Conservation (phyloP, 768 basidiomycete species). For the Boletus sp. region DNA sequence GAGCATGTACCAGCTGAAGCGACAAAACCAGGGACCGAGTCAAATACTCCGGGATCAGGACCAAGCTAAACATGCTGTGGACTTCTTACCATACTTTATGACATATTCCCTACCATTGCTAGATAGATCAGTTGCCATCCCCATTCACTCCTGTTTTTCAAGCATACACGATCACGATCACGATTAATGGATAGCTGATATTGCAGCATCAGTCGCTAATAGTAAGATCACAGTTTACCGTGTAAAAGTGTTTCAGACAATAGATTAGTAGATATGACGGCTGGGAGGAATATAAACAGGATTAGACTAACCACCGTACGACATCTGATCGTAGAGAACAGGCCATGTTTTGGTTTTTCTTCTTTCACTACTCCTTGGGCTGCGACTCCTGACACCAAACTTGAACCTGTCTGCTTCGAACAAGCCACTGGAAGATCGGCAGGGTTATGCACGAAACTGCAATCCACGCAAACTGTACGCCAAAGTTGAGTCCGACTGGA, state of each 20-base stretch:
- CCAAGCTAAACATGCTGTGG: slow-evolving; percentile 17
- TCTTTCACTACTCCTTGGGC: neutral
- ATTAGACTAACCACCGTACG: neutral
- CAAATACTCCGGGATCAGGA: slow-evolving; percentile 17
- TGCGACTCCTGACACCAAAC: slow-evolving; percentile 17
- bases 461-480: slow-evolving; percentile 55
- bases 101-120: slow-evolving; percentile 18
- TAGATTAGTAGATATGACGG: neutral
- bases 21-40: slow-evolving; percentile 19
- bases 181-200: slow-evolving; percentile 11
- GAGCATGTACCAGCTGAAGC: slow-evolving; percentile 18
- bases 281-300: neutral
- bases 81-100: slow-evolving; percentile 4
- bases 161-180: slow-evolving; percentile 14
- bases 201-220: neutral
- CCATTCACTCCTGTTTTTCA: slow-evolving; percentile 26
- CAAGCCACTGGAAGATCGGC: slow-evolving; percentile 46
- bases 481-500: slow-evolving; percentile 61
- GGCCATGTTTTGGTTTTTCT: neutral
- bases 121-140: slow-evolving; percentile 22
- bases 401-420: slow-evolving; percentile 27
- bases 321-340: neutral
- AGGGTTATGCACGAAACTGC: slow-evolving; percentile 52
- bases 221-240: neutral
- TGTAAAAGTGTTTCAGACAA: neutral